phyloP scores from a whole-genome alignment of 2,329 filamentous ascomycete species.

The Scedosporium dehoogii region DNA sequence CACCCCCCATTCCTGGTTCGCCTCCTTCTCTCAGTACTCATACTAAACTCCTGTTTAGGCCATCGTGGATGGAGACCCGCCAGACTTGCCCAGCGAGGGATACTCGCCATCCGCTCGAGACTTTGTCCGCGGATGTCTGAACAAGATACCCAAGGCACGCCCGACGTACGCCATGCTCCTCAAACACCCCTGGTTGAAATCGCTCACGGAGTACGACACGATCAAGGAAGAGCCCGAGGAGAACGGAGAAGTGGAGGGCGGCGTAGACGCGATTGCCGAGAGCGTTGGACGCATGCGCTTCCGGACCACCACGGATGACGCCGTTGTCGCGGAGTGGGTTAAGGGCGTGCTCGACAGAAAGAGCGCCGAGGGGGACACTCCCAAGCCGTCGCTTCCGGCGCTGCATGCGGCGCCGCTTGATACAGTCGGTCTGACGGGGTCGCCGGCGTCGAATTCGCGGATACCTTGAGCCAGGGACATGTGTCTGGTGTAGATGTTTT shows the following conservation, averaged over 20 bases:
- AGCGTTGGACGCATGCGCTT: slow-evolving; percentile 9
- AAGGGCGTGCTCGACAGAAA: slow-evolving; percentile 58
- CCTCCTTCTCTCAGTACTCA: not conserved
- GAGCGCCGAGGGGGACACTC: slow-evolving; percentile 37
- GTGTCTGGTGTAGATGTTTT: not conserved
- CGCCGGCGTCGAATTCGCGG: slow-evolving; percentile 17
- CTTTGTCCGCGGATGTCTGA: slow-evolving; percentile 82
- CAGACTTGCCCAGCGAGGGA: slow-evolving; percentile 66
- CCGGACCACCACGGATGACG: slow-evolving; percentile 48
- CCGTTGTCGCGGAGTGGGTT: slow-evolving; percentile 84
- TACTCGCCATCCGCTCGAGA: slow-evolving; percentile 74
- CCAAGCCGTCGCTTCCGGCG: slow-evolving; percentile 58
- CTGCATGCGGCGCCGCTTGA: slow-evolving; percentile 82
- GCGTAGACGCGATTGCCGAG: not conserved
- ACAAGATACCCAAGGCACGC: slow-evolving; percentile 86
- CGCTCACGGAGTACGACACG: slow-evolving; percentile 50
- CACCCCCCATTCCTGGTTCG: not conserved
- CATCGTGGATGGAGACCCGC: slow-evolving; percentile 95
- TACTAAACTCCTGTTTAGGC: slow-evolving; percentile 47
- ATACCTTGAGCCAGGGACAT: not conserved
- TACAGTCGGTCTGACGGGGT: slow-evolving; percentile 48
- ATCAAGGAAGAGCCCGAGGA: slow-evolving; percentile 59
- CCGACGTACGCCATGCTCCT: slow-evolving; percentile 89
- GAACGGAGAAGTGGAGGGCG: slow-evolving; percentile 37
- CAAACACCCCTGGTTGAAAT: slow-evolving; percentile 77